Percentiles rank a stretch among this genome's conserved stretches.
Conservation (phyloP, 805 yeast genomes). For the Candida tibetensis region DNA sequence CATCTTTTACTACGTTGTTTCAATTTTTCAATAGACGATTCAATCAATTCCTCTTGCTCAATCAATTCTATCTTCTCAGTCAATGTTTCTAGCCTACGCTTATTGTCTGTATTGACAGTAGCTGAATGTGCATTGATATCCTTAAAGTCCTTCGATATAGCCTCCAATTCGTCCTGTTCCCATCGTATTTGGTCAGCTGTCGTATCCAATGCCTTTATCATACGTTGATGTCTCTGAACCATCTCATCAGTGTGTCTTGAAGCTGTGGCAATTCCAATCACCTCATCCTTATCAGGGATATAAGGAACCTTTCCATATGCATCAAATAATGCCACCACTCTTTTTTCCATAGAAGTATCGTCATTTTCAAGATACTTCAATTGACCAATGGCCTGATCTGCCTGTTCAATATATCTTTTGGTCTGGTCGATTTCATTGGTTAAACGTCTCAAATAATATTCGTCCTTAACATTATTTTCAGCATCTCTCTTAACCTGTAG, state of each 20-base stretch:
- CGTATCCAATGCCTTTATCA: background rate
- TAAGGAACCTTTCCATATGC: constrained; percentile 22
- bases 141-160: background rate
- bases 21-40: background rate
- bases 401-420: constrained; percentile 17
- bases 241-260: constrained; percentile 5
- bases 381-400: constrained; percentile 18
- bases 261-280: constrained; percentile 26
- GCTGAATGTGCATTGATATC: background rate
- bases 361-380: constrained; percentile 5
- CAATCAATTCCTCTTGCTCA: background rate
- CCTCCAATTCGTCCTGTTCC: background rate
- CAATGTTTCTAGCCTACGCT: background rate
- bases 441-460: constrained; percentile 16
- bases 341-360: constrained; percentile 5
- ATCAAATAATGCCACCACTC: constrained; percentile 19
- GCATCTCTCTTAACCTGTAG: too few species aligned
- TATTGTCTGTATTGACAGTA: background rate
- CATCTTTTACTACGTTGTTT: background rate
- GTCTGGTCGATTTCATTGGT: constrained; percentile 18
- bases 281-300: constrained; percentile 27
- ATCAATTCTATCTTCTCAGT: background rate
- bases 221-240: background rate
- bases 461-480: background rate
- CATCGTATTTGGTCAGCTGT: background rate